Conservation (phyloP, 805 yeast genomes). For the Metschnikowia aberdeeniae region DNA sequence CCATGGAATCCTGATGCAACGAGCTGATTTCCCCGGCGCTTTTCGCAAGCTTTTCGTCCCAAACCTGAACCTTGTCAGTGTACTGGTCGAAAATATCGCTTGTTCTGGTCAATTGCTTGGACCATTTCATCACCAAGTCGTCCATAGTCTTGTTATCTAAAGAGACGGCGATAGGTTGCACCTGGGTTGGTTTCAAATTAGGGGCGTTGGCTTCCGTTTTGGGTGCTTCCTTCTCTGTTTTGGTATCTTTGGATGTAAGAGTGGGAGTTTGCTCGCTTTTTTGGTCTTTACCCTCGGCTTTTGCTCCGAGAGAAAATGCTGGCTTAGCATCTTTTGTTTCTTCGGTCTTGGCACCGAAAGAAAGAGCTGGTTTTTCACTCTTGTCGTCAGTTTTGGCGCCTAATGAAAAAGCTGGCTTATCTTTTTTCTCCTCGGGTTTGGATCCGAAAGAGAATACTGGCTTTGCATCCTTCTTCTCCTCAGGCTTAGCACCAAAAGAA, state of each 20-base stretch:
- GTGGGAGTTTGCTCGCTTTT: conserved; percentile 20
- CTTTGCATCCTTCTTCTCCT: not conserved
- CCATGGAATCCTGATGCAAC: conserved; percentile 68
- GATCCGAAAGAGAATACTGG: conserved; percentile 24
- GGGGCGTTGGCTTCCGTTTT: conserved; percentile 18
- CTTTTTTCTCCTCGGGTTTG: conserved; percentile 19
- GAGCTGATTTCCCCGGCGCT: conserved; percentile 83
- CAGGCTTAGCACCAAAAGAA: not conserved
- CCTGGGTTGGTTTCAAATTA: conserved; percentile 46
- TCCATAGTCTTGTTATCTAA: conserved; percentile 89
- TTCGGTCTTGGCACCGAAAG: conserved; percentile 18
- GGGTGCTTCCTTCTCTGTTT: conserved; percentile 14
- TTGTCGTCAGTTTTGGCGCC: conserved; percentile 17
- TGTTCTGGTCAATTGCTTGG: conserved; percentile 72
- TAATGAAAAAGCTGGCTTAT: conserved; percentile 12
- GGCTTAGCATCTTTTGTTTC: conserved; percentile 16
- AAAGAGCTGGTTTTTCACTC: conserved; percentile 18
- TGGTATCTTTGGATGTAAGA: conserved; percentile 20
- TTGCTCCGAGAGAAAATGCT: conserved; percentile 17
- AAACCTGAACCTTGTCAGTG: conserved; percentile 67
- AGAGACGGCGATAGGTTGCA: conserved; percentile 66
- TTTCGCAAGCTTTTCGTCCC: conserved; percentile 82
- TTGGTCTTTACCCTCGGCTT: conserved; percentile 10
- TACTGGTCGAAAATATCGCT: conserved; percentile 71
- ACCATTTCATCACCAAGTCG: conserved; percentile 91